Evolutionary conservation across 192 early-diverging fungal species (phyloP).

Genomic region (Backusella luteola): DNA sequence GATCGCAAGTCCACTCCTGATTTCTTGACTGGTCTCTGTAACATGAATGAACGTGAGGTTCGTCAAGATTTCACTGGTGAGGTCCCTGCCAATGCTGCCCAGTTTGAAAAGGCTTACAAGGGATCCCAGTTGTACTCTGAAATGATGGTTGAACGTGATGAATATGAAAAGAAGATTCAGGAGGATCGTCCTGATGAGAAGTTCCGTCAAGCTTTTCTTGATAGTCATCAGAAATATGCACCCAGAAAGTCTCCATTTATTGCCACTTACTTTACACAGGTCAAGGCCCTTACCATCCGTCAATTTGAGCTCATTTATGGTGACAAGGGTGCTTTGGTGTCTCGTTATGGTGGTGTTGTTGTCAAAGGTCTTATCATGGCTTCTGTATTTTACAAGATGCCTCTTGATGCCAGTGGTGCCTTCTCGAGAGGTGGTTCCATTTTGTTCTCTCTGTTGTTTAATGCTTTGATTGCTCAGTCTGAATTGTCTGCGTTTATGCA

Average conservation of each 20-base stretch:
- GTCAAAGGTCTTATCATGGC: slow-evolving; percentile 72
- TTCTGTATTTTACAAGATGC: slow-evolving; percentile 64
- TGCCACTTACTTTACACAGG: slow-evolving; percentile 59
- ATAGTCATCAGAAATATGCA: slow-evolving; percentile 52
- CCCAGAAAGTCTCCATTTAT: slow-evolving; percentile 58
- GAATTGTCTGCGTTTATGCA: slow-evolving; percentile 69
- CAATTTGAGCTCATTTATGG: slow-evolving; percentile 62
- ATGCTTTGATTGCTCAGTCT: slow-evolving; percentile 59
- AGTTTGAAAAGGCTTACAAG: slow-evolving; percentile 62
- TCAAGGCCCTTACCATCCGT: slow-evolving; percentile 56
- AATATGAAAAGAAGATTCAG: slow-evolving; percentile 42
- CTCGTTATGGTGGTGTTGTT: slow-evolving; percentile 46
- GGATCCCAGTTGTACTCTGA: slow-evolving; percentile 40
- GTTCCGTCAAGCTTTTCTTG: slow-evolving; percentile 49
- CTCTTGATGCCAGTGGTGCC: slow-evolving; percentile 56
- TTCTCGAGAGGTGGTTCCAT: slow-evolving; percentile 78
- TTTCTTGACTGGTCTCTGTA: slow-evolving; percentile 70
- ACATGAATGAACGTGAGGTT: slow-evolving; percentile 52
- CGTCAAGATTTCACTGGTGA: slow-evolving; percentile 47
- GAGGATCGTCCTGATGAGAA: slow-evolving; percentile 16
- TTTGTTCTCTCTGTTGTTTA: slow-evolving; percentile 59
- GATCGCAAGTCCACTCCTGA: slow-evolving; percentile 68
- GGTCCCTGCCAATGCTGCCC: slow-evolving; percentile 58
- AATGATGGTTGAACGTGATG: slow-evolving; percentile 40
- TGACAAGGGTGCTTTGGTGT: slow-evolving; percentile 48